Evolutionary conservation across 2,329 filamentous ascomycete species (phyloP).

Genomic region (Sphaceloma murrayae): DNA sequence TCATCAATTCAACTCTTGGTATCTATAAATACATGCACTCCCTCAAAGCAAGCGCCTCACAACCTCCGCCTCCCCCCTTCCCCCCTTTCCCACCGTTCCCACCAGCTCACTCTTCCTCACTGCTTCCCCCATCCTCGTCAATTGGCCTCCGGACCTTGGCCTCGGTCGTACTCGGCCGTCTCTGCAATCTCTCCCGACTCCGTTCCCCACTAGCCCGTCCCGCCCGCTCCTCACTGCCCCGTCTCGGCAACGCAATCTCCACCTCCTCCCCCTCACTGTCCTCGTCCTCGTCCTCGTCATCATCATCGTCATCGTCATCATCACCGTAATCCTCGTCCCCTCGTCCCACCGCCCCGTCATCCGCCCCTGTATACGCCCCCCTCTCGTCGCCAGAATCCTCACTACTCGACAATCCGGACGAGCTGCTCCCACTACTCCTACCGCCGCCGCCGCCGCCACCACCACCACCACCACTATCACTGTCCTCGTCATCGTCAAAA

Average conservation of each 20-base stretch:
- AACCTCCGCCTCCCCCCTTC: constrained; percentile 20
- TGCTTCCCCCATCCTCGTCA: constrained; percentile 25
- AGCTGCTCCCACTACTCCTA: constrained; percentile 27
- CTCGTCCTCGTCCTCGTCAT: constrained; percentile 18
- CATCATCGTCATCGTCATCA: constrained; percentile 22
- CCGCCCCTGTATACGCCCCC: constrained; percentile 27
- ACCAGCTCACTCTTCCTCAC: constrained; percentile 19
- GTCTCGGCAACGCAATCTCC: constrained; percentile 6
- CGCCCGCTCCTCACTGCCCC: constrained; percentile 20
- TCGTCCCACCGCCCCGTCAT: constrained; percentile 3
- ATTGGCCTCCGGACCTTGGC: constrained; percentile 27
- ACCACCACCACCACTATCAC: constrained; percentile 31
- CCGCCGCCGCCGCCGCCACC: constrained; percentile 62
- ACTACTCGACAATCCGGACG: constrained; percentile 27
- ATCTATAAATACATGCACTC: constrained; percentile 6
- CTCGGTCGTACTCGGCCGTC: constrained; percentile 29
- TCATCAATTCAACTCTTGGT: constrained; percentile 5
- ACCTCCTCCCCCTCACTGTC: constrained; percentile 45
- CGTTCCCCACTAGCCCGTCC: constrained; percentile 27
- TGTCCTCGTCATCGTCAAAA: constrained; percentile 43
- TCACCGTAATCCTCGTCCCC: constrained; percentile 20
- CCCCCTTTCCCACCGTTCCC: constrained; percentile 27
- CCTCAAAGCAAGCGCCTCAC: neutral
- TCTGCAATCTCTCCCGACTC: constrained; percentile 21
- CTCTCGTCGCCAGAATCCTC: constrained; percentile 12